These are phyloP conservation scores for Penicillium fuscoglaucum DNA, from an alignment of 2,329 filamentous ascomycete species.

Conservation along the genomic window DNA sequence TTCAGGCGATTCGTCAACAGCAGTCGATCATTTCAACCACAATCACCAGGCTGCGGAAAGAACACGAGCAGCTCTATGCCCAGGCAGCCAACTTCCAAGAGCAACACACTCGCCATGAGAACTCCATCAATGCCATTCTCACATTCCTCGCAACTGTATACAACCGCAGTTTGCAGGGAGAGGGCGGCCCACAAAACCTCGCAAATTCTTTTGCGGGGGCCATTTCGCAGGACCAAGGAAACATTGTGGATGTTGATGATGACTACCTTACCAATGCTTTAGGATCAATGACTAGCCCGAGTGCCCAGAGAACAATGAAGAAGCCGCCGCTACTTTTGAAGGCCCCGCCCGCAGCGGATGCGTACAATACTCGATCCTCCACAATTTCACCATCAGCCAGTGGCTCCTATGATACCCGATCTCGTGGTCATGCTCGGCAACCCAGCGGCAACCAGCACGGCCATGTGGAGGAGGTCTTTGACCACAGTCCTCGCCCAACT, in stretches of 20 bases:
- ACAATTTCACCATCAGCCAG: constrained; percentile 39
- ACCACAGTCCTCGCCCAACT: constrained; percentile 37
- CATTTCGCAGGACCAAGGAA: constrained; percentile 64
- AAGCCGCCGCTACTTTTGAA: constrained; percentile 50
- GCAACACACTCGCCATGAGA: constrained; percentile 94
- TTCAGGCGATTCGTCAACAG: constrained; percentile 79
- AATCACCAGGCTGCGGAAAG: constrained; percentile 75
- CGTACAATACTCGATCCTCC: constrained; percentile 31
- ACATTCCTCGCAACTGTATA: constrained; percentile 97
- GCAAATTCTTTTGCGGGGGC: constrained; percentile 80
- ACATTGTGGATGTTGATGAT: constrained; percentile 64
- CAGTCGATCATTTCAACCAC: constrained; percentile 83
- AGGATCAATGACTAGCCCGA: constrained; percentile 37
- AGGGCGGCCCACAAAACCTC: constrained; percentile 72
- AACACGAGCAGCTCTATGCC: constrained; percentile 84
- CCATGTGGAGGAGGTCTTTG: constrained; percentile 48
- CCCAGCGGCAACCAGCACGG: constrained; percentile 34
- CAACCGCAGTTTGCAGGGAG: constrained; percentile 85
- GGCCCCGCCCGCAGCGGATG: constrained; percentile 39
- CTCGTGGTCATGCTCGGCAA: constrained; percentile 33
- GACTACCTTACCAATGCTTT: constrained; percentile 43
- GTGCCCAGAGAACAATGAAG: constrained; percentile 45
- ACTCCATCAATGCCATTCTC: constrained; percentile 97
- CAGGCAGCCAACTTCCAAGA: constrained; percentile 87
- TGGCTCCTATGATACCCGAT: constrained; percentile 35